phyloP scores from a whole-genome alignment of 177 flowering plant species.

The Vitis hybrid region DNA sequence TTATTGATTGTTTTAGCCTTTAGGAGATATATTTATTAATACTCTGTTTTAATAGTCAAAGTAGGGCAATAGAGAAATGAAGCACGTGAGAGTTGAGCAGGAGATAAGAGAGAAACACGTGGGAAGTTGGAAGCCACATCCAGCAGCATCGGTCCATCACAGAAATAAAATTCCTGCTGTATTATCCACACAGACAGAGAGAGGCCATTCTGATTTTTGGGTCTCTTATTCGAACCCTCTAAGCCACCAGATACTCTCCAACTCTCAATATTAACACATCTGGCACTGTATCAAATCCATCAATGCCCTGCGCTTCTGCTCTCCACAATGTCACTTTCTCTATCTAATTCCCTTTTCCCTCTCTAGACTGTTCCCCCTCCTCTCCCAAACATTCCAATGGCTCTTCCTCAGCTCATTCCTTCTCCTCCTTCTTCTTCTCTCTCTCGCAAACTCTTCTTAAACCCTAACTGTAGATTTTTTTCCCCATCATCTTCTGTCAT shows the following conservation, averaged over 20 bases:
- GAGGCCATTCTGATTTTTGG: too few species aligned
- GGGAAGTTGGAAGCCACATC: constrained; percentile 19
- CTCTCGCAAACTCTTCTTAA: constrained; percentile 29
- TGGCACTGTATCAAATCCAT: background rate
- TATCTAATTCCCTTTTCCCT: constrained; percentile 7
- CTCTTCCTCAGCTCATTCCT: constrained; percentile 55
- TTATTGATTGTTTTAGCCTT: too few species aligned
- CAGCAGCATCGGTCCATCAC: background rate
- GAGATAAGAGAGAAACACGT: constrained; percentile 6
- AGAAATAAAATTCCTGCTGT: too few species aligned
- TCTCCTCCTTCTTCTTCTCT: constrained; percentile 42
- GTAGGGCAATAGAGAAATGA: too few species aligned
- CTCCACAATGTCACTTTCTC: constrained; percentile 13
- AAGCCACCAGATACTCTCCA: background rate
- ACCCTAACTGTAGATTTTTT: constrained; percentile 23
- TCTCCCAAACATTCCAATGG: constrained; percentile 31
- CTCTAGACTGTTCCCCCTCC: background rate
- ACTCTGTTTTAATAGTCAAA: too few species aligned
- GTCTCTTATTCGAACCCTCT: background rate
- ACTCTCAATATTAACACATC: constrained; percentile 10
- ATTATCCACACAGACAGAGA: too few species aligned
- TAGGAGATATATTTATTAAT: too few species aligned
- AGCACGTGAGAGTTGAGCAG: too few species aligned
- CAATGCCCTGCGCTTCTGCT: background rate
- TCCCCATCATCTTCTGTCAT: background rate